These are phyloP conservation scores for Phytophthora ramorum DNA, from an alignment of 352 stramenopile species.

Conservation along the genomic window DNA sequence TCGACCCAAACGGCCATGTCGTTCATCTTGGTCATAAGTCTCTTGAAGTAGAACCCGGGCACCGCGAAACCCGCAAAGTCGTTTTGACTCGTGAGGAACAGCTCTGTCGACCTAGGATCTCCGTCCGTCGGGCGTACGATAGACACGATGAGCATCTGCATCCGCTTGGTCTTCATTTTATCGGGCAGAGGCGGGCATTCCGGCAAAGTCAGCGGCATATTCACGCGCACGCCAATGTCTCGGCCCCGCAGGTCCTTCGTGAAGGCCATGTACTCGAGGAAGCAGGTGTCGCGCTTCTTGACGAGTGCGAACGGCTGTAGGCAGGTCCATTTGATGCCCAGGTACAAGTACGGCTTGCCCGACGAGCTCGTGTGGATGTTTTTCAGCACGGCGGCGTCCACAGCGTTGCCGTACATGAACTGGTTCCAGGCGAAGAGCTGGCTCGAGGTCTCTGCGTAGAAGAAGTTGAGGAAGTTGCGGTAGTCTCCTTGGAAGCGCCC, in stretches of 20 bases:
- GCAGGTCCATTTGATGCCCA: constrained; percentile 83
- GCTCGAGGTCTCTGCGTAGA: constrained; percentile 60
- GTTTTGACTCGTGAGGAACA: constrained; percentile 65
- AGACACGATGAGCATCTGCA: constrained; percentile 57
- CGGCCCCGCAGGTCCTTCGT: constrained; percentile 59
- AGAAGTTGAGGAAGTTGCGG: constrained; percentile 70
- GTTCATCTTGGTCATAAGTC: constrained; percentile 53
- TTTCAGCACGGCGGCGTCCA: constrained; percentile 69
- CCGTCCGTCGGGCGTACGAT: constrained; percentile 43
- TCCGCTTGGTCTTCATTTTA: constrained; percentile 57
- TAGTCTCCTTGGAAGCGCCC: constrained; percentile 62
- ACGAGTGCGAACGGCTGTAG: constrained; percentile 62
- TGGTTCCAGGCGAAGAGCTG: constrained; percentile 74
- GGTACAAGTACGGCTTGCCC: constrained; percentile 55
- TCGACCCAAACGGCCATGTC: constrained; percentile 64
- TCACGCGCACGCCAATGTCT: constrained; percentile 68
- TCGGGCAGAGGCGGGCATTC: constrained; percentile 58
- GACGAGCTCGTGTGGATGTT: constrained; percentile 68
- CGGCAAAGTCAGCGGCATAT: constrained; percentile 56
- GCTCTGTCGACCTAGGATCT: constrained; percentile 43
- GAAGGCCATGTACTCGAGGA: constrained; percentile 78
- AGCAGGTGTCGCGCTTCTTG: constrained; percentile 72
- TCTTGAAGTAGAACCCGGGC: constrained; percentile 44
- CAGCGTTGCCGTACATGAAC: constrained; percentile 58
- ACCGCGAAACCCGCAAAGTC: constrained; percentile 47